Evolutionary conservation across 108 stramenopile species (phyloP).

Genomic region (Pelagomonas calceolata): DNA sequence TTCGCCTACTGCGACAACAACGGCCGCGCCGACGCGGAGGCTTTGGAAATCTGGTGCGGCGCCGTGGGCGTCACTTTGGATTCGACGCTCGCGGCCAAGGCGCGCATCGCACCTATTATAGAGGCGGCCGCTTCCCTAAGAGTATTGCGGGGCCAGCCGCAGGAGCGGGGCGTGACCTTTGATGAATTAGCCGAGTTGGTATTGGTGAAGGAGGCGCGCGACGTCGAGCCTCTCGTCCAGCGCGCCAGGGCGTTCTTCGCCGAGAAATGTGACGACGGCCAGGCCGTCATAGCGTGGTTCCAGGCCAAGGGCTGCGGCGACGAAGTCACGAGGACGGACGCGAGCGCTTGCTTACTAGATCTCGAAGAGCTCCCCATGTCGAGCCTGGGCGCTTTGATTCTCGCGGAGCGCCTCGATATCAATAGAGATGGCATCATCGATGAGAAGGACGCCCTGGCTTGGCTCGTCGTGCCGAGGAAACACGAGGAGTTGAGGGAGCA

Average conservation of each 20-base stretch:
- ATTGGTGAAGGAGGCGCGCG: background rate
- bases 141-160: background rate
- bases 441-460: background rate
- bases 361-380: too few relatives aligned
- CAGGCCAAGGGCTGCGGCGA: too few relatives aligned
- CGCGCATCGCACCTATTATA: background rate
- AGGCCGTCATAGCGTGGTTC: too few relatives aligned
- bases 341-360: too few relatives aligned
- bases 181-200: too few relatives aligned
- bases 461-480: background rate
- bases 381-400: background rate
- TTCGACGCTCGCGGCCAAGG: background rate
- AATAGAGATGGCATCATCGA: background rate
- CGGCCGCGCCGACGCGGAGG: background rate
- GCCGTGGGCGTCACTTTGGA: background rate
- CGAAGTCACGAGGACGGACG: too few relatives aligned
- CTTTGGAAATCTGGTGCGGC: background rate
- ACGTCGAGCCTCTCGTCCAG: background rate
- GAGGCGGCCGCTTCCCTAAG: background rate
- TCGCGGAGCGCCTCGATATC: background rate
- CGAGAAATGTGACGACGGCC: background rate
- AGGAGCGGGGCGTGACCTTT: background rate
- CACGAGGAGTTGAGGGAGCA: background rate
- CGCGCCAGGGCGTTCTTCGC: background rate
- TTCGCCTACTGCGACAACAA: background rate